These are phyloP conservation scores for Triticum monococcum DNA, from an alignment of 176 grass and related monocot genomes.

Conservation along the genomic window DNA sequence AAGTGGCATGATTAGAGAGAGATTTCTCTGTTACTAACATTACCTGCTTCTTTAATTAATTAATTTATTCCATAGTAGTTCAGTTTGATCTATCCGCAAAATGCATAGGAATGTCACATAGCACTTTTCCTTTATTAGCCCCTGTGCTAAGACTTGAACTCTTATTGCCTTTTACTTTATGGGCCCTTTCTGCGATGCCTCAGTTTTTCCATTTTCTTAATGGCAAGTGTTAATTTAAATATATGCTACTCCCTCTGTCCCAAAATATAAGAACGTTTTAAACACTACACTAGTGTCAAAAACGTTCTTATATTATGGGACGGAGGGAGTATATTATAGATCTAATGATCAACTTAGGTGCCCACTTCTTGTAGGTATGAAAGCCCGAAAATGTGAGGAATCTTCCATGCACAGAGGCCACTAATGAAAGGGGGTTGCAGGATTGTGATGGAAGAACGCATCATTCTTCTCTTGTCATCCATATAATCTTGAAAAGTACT, in stretches of 20 bases:
- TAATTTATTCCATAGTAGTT: not conserved
- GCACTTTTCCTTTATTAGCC: slow-evolving; percentile 28
- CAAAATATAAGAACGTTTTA: too few relatives aligned
- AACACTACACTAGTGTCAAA: too few relatives aligned
- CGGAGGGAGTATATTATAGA: slow-evolving; percentile 34
- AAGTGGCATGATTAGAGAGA: not conserved
- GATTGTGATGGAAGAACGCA: slow-evolving; percentile 61
- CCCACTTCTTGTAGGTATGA: slow-evolving; percentile 47
- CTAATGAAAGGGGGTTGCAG: slow-evolving; percentile 42
- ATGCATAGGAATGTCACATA: slow-evolving; percentile 32
- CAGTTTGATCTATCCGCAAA: slow-evolving; percentile 19
- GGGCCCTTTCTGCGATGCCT: slow-evolving; percentile 46
- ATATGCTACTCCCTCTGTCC: not conserved
- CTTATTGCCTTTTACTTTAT: slow-evolving; percentile 36
- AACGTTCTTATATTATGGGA: too few relatives aligned
- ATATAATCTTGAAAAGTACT: slow-evolving; percentile 38
- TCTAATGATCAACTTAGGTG: slow-evolving; percentile 65
- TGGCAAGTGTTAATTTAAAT: slow-evolving; percentile 50
- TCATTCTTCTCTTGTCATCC: slow-evolving; percentile 51
- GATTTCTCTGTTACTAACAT: slow-evolving; percentile 8
- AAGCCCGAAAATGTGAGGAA: slow-evolving; percentile 54
- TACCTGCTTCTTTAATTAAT: slow-evolving; percentile 17
- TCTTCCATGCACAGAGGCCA: slow-evolving; percentile 57
- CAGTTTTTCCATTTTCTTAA: slow-evolving; percentile 45
- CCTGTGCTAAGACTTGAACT: slow-evolving; percentile 32